These are phyloP conservation scores for Ulmus americana DNA, from an alignment of 331 rosid genomes.

Conservation along the genomic window DNA sequence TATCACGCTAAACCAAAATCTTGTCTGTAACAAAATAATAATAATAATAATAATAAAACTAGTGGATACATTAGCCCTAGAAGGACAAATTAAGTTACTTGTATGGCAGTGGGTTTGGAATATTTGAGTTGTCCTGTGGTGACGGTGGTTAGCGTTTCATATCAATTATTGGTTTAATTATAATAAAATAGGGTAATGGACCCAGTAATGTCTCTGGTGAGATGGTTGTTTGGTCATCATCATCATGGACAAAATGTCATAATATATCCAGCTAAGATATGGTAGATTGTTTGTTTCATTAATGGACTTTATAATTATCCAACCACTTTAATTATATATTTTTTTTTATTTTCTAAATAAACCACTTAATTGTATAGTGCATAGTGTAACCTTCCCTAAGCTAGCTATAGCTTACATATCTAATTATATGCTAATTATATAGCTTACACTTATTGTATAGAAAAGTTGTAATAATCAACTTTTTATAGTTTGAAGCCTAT, in stretches of 20 bases:
- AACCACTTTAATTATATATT: background rate
- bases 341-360: background rate
- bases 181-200: constrained; percentile 22
- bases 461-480: too few relatives aligned
- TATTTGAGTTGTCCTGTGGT: constrained; percentile 26
- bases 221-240: constrained; percentile 29
- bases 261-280: constrained; percentile 36
- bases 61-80: too few relatives aligned
- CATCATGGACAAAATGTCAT: constrained; percentile 35
- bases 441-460: too few relatives aligned
- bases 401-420: background rate
- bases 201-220: constrained; percentile 16
- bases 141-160: constrained; percentile 44
- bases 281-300: constrained; percentile 22
- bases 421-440: background rate
- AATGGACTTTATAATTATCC: background rate
- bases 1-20: too few relatives aligned
- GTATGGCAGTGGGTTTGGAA: constrained; percentile 1
- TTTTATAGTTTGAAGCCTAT: too few relatives aligned
- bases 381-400: background rate
- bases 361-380: background rate
- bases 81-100: too few relatives aligned
- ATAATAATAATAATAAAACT: too few relatives aligned
- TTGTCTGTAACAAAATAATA: too few relatives aligned
- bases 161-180: constrained; percentile 24